phyloP scores from a whole-genome alignment of 306 rosid genomes.

The Lupinus albus region DNA sequence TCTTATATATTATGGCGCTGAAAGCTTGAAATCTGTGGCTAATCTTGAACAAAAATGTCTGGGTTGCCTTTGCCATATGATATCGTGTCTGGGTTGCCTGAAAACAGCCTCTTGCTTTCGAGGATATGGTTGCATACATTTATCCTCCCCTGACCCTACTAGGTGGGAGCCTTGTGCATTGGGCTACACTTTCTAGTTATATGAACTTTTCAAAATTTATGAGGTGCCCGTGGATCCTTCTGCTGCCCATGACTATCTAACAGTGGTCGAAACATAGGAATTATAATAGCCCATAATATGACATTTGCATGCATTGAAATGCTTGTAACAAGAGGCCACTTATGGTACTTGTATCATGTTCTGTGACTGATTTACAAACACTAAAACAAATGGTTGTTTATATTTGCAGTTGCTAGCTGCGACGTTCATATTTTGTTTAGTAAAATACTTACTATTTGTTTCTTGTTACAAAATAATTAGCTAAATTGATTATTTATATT shows the following conservation, averaged over 20 bases:
- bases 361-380: not conserved
- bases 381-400: not conserved
- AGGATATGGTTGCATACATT: too few species aligned
- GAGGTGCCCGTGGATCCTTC: not conserved
- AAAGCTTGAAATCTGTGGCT: not conserved
- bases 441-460: not conserved
- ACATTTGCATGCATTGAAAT: slow-evolving; percentile 6
- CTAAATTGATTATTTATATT: slow-evolving; percentile 12
- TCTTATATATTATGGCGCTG: not conserved
- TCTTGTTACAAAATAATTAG: not conserved
- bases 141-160: too few species aligned
- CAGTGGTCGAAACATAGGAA: not conserved
- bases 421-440: slow-evolving; percentile 16
- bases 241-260: not conserved
- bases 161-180: too few species aligned
- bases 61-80: not conserved
- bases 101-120: too few species aligned
- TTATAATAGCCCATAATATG: slow-evolving; percentile 4
- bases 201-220: not conserved
- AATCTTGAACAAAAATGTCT: too few species aligned
- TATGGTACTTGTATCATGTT: not conserved
- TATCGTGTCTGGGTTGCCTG: too few species aligned
- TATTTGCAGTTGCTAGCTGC: slow-evolving; percentile 12
- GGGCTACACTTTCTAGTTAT: too few species aligned
- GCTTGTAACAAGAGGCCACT: slow-evolving; percentile 4